Evolutionary conservation across 768 basidiomycete genomes (phyloP).

Genomic region (Leccinum boreale): DNA sequence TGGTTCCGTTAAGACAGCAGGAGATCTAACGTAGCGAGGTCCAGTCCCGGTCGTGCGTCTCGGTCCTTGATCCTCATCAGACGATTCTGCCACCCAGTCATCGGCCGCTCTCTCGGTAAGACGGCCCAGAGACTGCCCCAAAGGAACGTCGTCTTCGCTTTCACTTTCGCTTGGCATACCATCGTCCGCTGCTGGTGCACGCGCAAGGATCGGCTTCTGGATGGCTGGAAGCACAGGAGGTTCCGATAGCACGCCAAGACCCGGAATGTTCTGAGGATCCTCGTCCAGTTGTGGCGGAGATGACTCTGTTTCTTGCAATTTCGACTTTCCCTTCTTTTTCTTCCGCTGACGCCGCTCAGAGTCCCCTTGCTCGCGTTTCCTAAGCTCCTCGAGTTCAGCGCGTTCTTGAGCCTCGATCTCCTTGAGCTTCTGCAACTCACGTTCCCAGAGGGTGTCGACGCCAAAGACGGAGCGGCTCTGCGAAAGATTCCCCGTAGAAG

Average conservation of each 20-base stretch:
- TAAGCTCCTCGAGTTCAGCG: slow-evolving; percentile 50
- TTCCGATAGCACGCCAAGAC: slow-evolving; percentile 15
- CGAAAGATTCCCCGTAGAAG: slow-evolving; percentile 33
- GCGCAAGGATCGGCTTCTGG: slow-evolving; percentile 31
- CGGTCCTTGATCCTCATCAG: slow-evolving; percentile 57
- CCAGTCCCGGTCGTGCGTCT: slow-evolving; percentile 59
- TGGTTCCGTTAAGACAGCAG: background rate
- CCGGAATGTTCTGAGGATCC: slow-evolving; percentile 33
- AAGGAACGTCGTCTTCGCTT: slow-evolving; percentile 40
- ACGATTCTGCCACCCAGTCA: slow-evolving; percentile 53
- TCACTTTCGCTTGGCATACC: slow-evolving; percentile 52
- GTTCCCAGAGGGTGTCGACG: slow-evolving; percentile 90
- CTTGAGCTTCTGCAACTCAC: slow-evolving; percentile 77
- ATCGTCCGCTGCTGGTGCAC: slow-evolving; percentile 31
- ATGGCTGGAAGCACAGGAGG: slow-evolving; percentile 35
- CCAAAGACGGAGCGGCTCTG: slow-evolving; percentile 84
- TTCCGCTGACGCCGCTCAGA: slow-evolving; percentile 35
- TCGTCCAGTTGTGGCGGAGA: slow-evolving; percentile 22
- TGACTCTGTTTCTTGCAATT: slow-evolving; percentile 42
- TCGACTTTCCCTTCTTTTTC: slow-evolving; percentile 46
- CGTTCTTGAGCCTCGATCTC: slow-evolving; percentile 72
- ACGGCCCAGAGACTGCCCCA: slow-evolving; percentile 18
- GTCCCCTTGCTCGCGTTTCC: slow-evolving; percentile 43
- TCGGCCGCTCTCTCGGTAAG: slow-evolving; percentile 23
- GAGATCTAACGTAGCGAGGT: slow-evolving; percentile 38